Evolutionary conservation across 108 stramenopile genomes (phyloP).

Genomic region (Thalassiosira profunda): DNA sequence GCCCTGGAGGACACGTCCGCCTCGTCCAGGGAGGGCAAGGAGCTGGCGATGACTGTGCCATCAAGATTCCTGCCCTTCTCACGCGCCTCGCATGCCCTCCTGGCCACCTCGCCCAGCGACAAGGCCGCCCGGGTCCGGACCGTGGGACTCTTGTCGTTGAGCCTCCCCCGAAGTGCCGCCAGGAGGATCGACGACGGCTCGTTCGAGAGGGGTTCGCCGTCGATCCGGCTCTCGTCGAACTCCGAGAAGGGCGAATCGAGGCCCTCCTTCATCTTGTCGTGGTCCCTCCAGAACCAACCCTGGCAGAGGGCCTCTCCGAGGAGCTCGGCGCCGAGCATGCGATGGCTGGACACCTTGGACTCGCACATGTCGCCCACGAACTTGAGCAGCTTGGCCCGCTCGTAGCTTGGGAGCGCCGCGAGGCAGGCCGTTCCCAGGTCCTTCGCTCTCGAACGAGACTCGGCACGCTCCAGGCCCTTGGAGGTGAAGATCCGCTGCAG

Average conservation of each 20-base stretch:
- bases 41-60: slow-evolving; percentile 12
- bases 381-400: slow-evolving; percentile 57
- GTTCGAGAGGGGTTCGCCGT: slow-evolving; percentile 1
- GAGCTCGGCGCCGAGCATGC: slow-evolving; percentile 72
- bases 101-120: slow-evolving; percentile 53
- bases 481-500: slow-evolving; percentile 77
- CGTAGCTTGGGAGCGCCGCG: slow-evolving; percentile 50
- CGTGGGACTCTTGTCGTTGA: slow-evolving; percentile 73
- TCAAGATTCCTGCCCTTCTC: slow-evolving; percentile 15
- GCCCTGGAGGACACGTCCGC: slow-evolving; percentile 13
- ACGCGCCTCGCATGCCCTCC: slow-evolving; percentile 12
- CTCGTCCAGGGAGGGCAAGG: slow-evolving; percentile 1
- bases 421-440: slow-evolving; percentile 49
- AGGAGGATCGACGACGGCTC: slow-evolving; percentile 48
- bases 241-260: slow-evolving; percentile 5
- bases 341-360: slow-evolving; percentile 80
- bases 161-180: slow-evolving; percentile 60
- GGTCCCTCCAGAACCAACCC: slow-evolving; percentile 67
- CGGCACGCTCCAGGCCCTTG: slow-evolving; percentile 70
- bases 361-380: slow-evolving; percentile 66
- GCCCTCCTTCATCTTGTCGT: slow-evolving; percentile 17
- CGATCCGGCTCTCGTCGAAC: slow-evolving; percentile 1
- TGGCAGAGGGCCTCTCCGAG: slow-evolving; percentile 58
- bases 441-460: slow-evolving; percentile 43
- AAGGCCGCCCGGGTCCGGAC: slow-evolving; percentile 75